Percentiles rank a stretch among this genome's conserved stretches.
Evolutionary conservation across 1,284 basidiomycete species (phyloP).

Genomic region (Microbotryum intermedium): DNA sequence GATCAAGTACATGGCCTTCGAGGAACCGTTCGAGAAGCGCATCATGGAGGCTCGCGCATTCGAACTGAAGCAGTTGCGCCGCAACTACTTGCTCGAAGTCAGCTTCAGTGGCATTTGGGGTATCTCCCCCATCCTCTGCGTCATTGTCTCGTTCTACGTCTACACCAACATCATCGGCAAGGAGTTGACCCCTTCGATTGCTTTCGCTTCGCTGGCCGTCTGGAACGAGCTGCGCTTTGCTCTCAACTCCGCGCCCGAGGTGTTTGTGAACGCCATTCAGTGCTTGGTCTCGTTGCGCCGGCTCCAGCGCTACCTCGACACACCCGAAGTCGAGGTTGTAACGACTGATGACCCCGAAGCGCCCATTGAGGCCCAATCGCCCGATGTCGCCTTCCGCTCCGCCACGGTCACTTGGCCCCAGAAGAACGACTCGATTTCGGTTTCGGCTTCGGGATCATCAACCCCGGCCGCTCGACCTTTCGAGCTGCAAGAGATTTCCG

Average conservation of each 20-base stretch:
- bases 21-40: slow-evolving; percentile 72
- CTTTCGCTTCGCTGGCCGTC: slow-evolving; percentile 67
- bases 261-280: slow-evolving; percentile 40
- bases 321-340: slow-evolving; percentile 16
- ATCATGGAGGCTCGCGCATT: slow-evolving; percentile 48
- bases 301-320: slow-evolving; percentile 51
- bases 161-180: slow-evolving; percentile 49
- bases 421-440: slow-evolving; percentile 47
- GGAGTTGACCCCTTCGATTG: slow-evolving; percentile 67
- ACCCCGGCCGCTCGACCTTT: slow-evolving; percentile 67
- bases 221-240: slow-evolving; percentile 80
- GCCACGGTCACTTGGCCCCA: slow-evolving; percentile 81
- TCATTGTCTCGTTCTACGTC: slow-evolving; percentile 40
- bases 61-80: slow-evolving; percentile 40
- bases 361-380: slow-evolving; percentile 42
- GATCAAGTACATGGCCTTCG: slow-evolving; percentile 57
- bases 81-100: slow-evolving; percentile 79
- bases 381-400: slow-evolving; percentile 59
- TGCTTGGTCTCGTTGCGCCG: slow-evolving; percentile 75
- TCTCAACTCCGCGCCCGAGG: slow-evolving; percentile 49
- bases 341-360: slow-evolving; percentile 47
- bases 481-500: slow-evolving; percentile 64
- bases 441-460: slow-evolving; percentile 51
- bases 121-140: slow-evolving; percentile 23
- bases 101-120: slow-evolving; percentile 73